A percentile compares a stretch with the other conserved stretches of the same genome.
Evolutionary conservation across 768 basidiomycete species (phyloP).

Genomic region (Termitomyces sp.): DNA sequence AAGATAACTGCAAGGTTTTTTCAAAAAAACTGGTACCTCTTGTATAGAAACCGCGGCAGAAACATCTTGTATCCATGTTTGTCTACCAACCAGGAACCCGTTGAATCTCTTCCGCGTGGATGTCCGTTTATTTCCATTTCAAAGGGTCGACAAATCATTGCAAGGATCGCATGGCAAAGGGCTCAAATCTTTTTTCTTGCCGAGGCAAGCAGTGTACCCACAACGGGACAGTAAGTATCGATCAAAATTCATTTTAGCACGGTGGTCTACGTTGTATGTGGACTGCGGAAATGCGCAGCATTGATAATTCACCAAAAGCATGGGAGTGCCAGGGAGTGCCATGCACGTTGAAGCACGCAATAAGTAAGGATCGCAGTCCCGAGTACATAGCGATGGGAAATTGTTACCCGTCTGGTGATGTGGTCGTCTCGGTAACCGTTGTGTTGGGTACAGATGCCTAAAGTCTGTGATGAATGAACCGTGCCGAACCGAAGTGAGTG

Average conservation of each 20-base stretch:
- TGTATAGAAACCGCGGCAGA: constrained; percentile 7
- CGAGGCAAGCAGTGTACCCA: not conserved
- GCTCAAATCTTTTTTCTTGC: not conserved
- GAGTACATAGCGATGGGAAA: constrained; percentile 2
- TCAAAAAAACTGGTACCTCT: not conserved
- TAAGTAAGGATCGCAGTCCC: constrained; percentile 9
- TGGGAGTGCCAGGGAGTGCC: not conserved
- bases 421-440: constrained; percentile 19
- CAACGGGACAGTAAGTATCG: constrained; percentile 3
- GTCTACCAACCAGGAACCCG: constrained; percentile 11
- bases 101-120: not conserved
- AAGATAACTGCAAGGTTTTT: not conserved
- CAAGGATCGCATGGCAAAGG: not conserved
- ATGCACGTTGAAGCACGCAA: not conserved
- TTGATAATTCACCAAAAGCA: constrained; percentile 1
- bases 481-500: not conserved
- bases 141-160: not conserved
- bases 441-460: constrained; percentile 8
- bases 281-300: not conserved
- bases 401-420: constrained; percentile 4
- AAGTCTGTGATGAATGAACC: constrained; percentile 3
- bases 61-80: constrained; percentile 6
- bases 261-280: not conserved
- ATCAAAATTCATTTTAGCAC: not conserved
- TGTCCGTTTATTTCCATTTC: not conserved